Percentiles rank a stretch among this genome's conserved stretches.
Conservation (phyloP, 495 filamentous ascomycete species). For the Hypoxylon subgilvum region DNA sequence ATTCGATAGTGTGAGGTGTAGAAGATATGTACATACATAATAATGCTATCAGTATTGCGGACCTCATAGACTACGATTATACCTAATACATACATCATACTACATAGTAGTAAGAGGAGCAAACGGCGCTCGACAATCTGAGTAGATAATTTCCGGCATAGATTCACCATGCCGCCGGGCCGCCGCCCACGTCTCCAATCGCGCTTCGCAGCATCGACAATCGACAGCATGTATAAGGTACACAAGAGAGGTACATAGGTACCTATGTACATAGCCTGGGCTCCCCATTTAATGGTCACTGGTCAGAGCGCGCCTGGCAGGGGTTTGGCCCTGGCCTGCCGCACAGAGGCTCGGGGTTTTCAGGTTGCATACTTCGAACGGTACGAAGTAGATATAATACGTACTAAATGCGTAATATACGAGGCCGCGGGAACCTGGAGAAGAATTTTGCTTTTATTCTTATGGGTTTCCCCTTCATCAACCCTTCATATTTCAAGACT, state of each 20-base stretch:
- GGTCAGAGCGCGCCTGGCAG: slow-evolving; percentile 1
- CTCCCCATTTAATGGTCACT: slow-evolving; percentile 24
- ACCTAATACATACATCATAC: background rate
- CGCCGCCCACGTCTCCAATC: slow-evolving; percentile 8
- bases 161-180: slow-evolving; percentile 10
- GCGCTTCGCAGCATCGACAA: background rate
- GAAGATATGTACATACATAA: too few relatives aligned
- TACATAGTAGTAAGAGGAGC: slow-evolving; percentile 20
- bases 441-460: slow-evolving; percentile 18
- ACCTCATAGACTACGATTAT: background rate
- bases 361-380: background rate
- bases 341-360: slow-evolving; percentile 11
- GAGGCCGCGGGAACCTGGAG: too few relatives aligned
- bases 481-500: slow-evolving; percentile 9
- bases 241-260: too few relatives aligned
- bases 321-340: slow-evolving; percentile 17
- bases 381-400: background rate
- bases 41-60: too few relatives aligned
- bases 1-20: too few relatives aligned
- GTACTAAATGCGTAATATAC: background rate
- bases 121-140: too few relatives aligned
- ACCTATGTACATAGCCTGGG: too few relatives aligned
- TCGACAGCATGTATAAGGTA: background rate
- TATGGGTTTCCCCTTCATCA: background rate
- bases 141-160: slow-evolving; percentile 29